A percentile compares a stretch with the other conserved stretches of the same genome.
These are phyloP conservation scores for Neostapfia colusana DNA, from an alignment of 176 grass and related monocot genomes.

Conservation along the genomic window DNA sequence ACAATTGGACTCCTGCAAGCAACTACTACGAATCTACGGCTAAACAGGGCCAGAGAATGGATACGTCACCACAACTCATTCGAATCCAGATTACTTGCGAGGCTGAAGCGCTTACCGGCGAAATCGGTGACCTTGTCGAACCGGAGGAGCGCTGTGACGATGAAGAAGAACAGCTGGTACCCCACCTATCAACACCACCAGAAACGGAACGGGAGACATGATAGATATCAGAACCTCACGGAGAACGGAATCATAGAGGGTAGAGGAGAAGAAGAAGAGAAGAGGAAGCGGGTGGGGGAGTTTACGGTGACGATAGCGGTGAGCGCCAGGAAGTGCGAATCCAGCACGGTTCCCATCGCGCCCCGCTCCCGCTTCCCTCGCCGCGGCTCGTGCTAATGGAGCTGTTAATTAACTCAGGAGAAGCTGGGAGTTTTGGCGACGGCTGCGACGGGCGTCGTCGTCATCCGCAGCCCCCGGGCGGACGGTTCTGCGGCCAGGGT, in stretches of 20 bases:
- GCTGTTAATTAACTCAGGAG: not conserved
- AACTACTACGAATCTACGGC: not conserved
- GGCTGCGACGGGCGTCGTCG: conserved; percentile 20
- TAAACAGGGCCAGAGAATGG: not conserved
- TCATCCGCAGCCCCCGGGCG: not conserved
- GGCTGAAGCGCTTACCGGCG: conserved; percentile 52
- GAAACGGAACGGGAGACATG: not conserved
- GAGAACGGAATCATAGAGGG: not conserved
- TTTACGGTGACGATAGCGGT: conserved; percentile 89
- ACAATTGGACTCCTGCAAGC: not conserved
- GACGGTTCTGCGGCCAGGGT: conserved; percentile 32
- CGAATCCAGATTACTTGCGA: not conserved
- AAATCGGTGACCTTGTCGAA: conserved; percentile 98
- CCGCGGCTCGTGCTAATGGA: not conserved
- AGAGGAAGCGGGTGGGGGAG: not conserved
- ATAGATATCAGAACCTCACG: not conserved
- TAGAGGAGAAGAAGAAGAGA: not conserved
- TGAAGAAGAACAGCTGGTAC: conserved; percentile 94
- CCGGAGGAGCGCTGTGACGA: conserved; percentile 81
- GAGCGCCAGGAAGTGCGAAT: conserved; percentile 89
- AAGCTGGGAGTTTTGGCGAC: conserved; percentile 5
- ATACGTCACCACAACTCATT: not conserved
- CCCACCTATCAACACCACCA: conserved; percentile 53
- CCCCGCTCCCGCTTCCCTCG: not conserved
- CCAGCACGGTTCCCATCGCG: conserved; percentile 78